Percentiles rank a stretch among this genome's conserved stretches.
phyloP scores from a whole-genome alignment of 2,329 filamentous ascomycete genomes.

The Biscogniauxia sp. region DNA sequence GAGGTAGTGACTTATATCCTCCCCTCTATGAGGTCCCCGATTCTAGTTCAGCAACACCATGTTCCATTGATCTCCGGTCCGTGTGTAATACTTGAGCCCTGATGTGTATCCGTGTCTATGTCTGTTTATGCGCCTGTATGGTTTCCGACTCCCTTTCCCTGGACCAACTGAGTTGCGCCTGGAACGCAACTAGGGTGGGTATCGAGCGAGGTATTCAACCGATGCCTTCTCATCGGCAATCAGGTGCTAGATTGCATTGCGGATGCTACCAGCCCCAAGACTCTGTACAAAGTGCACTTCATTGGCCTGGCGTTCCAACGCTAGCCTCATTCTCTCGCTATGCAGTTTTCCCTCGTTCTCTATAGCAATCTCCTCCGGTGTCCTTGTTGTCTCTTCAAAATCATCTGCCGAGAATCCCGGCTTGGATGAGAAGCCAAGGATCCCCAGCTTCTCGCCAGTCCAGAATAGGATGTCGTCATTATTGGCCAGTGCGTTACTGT shows the following conservation, averaged over 20 bases:
- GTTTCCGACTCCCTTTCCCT: not conserved
- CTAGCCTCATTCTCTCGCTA: conserved; percentile 68
- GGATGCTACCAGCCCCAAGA: conserved; percentile 51
- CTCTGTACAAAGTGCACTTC: conserved; percentile 73
- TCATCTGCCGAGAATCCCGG: conserved; percentile 48
- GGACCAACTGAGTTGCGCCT: not conserved
- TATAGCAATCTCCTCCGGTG: conserved; percentile 46
- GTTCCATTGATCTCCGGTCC: not conserved
- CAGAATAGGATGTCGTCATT: conserved; percentile 75
- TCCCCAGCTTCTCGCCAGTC: conserved; percentile 81
- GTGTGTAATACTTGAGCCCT: not conserved
- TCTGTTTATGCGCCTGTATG: not conserved
- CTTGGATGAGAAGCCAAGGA: conserved; percentile 61
- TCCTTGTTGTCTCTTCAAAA: conserved; percentile 47
- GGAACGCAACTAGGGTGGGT: not conserved
- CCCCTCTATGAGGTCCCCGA: not conserved
- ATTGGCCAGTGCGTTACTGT: conserved; percentile 35
- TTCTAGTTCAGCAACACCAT: not conserved
- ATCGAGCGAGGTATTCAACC: not conserved
- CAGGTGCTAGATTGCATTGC: conserved; percentile 19
- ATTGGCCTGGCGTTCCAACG: conserved; percentile 73
- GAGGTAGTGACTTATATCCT: not conserved
- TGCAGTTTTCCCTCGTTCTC: conserved; percentile 61
- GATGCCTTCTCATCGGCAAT: conserved; percentile 1
- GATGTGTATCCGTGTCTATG: not conserved